Evolutionary conservation across 2,329 filamentous ascomycete species (phyloP).

Genomic region (Tolypocladium guangdongense): DNA sequence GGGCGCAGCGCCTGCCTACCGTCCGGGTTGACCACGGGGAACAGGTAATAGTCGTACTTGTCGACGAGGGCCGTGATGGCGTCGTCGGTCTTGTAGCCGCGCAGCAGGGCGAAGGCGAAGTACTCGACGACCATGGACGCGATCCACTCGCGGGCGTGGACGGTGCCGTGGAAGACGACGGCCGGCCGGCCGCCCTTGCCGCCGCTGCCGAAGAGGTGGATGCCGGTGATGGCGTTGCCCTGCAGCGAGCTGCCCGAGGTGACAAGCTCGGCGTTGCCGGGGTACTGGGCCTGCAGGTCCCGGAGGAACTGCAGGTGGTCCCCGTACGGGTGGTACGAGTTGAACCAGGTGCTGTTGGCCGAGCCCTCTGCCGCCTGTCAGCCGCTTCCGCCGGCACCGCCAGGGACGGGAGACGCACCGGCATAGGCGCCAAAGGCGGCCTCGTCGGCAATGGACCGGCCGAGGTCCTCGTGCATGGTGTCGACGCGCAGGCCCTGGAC

Average conservation of each 20-base stretch:
- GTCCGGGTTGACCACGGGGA: constrained; percentile 52
- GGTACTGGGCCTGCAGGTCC: constrained; percentile 30
- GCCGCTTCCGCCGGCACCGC: background rate
- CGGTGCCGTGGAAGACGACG: constrained; percentile 44
- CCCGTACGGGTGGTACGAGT: constrained; percentile 39
- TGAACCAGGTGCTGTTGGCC: constrained; percentile 34
- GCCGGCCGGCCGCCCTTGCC: constrained; percentile 37
- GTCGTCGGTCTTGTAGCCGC: constrained; percentile 28
- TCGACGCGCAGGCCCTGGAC: constrained; percentile 18
- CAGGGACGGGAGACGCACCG: constrained; percentile 9
- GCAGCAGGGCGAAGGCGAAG: constrained; percentile 36
- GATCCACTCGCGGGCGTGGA: constrained; percentile 53
- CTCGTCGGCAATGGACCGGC: constrained; percentile 25
- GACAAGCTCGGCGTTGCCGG: constrained; percentile 36
- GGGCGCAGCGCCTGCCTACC: constrained; percentile 22
- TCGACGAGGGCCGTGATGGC: constrained; percentile 37
- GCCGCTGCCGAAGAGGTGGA: constrained; percentile 41
- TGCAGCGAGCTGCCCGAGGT: constrained; percentile 34
- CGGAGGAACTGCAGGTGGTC: constrained; percentile 38
- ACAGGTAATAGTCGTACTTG: constrained; percentile 55
- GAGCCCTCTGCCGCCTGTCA: constrained; percentile 6
- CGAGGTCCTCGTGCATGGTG: constrained; percentile 29
- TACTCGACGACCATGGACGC: constrained; percentile 45
- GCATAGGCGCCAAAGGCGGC: constrained; percentile 16
- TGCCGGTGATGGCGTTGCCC: constrained; percentile 47